These are phyloP conservation scores for Aspergillus chevalieri DNA, from an alignment of 2,329 filamentous ascomycete species.

Conservation along the genomic window DNA sequence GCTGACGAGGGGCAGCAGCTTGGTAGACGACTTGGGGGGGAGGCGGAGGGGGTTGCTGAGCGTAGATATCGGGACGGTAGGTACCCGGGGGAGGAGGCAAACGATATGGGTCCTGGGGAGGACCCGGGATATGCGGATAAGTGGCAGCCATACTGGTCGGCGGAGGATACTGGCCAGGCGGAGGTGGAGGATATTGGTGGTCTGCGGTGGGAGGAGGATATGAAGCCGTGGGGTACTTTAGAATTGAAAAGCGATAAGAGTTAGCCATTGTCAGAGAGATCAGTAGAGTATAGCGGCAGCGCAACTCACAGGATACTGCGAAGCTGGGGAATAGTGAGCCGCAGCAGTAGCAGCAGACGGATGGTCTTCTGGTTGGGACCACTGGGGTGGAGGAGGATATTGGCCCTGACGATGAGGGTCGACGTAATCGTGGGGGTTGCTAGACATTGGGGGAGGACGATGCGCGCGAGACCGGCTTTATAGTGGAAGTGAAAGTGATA, in stretches of 20 bases:
- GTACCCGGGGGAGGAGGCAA: constrained; percentile 39
- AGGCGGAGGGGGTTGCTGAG: constrained; percentile 27
- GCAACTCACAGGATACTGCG: constrained; percentile 34
- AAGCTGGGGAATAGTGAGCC: constrained; percentile 25
- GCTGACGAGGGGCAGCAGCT: constrained; percentile 44
- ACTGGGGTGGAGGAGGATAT: constrained; percentile 39
- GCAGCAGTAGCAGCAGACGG: constrained; percentile 21
- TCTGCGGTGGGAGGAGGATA: constrained; percentile 28
- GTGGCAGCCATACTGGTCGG: constrained; percentile 38
- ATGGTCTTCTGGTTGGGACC: constrained; percentile 34
- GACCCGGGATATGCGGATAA: constrained; percentile 33
- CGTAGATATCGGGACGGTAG: constrained; percentile 39
- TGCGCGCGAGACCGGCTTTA: constrained; percentile 7
- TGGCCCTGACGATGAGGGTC: constrained; percentile 42
- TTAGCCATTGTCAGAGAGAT: constrained; percentile 10
- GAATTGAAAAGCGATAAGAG: background rate
- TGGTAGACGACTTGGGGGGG: constrained; percentile 37
- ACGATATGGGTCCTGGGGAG: constrained; percentile 39
- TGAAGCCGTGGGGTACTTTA: constrained; percentile 27
- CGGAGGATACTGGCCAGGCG: constrained; percentile 32
- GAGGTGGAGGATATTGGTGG: constrained; percentile 27
- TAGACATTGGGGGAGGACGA: constrained; percentile 30
- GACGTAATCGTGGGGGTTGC: constrained; percentile 34
- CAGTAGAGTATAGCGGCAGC: background rate
- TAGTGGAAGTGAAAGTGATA: background rate